Conservation (phyloP, 2,329 filamentous ascomycete species). For the Chaetomium sp. region DNA sequence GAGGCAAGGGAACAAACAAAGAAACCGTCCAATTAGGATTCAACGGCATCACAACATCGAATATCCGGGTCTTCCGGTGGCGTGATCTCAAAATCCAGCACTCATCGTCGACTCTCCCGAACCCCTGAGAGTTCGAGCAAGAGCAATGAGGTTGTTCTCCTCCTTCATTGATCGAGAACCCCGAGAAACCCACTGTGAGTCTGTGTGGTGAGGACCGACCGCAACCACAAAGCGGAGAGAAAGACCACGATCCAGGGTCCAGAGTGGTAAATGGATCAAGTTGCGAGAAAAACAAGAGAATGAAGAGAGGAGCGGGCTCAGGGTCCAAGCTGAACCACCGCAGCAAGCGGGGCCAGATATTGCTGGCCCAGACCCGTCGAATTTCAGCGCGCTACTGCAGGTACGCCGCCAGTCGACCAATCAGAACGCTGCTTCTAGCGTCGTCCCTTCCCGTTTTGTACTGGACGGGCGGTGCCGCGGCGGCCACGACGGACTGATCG, state of each 20-base stretch:
- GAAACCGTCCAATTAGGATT: too few species aligned
- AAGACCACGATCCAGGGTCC: too few species aligned
- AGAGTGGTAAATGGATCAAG: background rate
- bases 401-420: conserved; percentile 1
- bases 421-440: background rate
- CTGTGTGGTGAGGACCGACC: background rate
- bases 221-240: background rate
- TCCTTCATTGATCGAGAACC: too few species aligned
- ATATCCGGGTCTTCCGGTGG: too few species aligned
- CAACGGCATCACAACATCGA: too few species aligned
- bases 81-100: too few species aligned
- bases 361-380: background rate
- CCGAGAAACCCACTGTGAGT: too few species aligned
- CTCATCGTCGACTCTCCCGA: too few species aligned
- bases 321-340: conserved; percentile 1
- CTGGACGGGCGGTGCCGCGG: background rate
- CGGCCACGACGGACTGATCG: background rate
- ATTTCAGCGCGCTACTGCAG: conserved; percentile 10
- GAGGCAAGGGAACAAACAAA: too few species aligned
- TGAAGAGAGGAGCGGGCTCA: background rate
- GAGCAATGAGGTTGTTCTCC: too few species aligned
- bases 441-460: conserved; percentile 6
- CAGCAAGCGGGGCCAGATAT: background rate
- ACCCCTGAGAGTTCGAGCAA: too few species aligned
- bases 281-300: background rate